Evolutionary conservation across 169 alveolate species (phyloP).

Genomic region (Plasmodium billcollinsi): DNA sequence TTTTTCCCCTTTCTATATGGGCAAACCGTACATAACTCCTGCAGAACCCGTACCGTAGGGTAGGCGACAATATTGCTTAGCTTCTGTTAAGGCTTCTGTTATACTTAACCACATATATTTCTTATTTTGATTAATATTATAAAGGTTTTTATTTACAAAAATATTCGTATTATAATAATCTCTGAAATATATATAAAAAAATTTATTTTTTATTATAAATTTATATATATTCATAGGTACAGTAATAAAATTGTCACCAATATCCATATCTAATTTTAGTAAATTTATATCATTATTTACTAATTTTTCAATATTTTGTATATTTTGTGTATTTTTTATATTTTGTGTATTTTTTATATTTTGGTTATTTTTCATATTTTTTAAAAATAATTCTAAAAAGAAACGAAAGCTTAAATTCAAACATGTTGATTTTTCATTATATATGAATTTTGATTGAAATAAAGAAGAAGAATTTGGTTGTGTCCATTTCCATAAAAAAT

Average conservation of each 20-base stretch:
- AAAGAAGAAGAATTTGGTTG: slow-evolving; percentile 80
- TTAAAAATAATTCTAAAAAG: slow-evolving; percentile 23
- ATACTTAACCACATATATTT: slow-evolving; percentile 75
- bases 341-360: neutral
- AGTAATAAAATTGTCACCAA: slow-evolving; percentile 57
- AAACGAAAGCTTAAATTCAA: slow-evolving; percentile 22
- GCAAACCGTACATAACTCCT: slow-evolving; percentile 80
- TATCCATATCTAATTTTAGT: slow-evolving; percentile 7
- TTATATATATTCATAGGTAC: slow-evolving; percentile 33
- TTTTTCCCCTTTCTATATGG: slow-evolving; percentile 43
- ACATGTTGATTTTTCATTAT: slow-evolving; percentile 14
- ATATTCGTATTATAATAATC: slow-evolving; percentile 17
- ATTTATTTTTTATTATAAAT: slow-evolving; percentile 40
- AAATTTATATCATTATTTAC: slow-evolving; percentile 2
- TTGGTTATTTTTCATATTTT: neutral
- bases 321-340: neutral
- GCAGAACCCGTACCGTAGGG: slow-evolving; percentile 82
- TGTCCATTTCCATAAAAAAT: slow-evolving; percentile 85
- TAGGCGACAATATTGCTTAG: slow-evolving; percentile 81
- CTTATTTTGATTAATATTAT: slow-evolving; percentile 45
- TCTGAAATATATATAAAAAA: slow-evolving; percentile 64
- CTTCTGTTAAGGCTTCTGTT: slow-evolving; percentile 81
- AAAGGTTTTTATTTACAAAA: slow-evolving; percentile 52
- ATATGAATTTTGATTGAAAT: slow-evolving; percentile 43
- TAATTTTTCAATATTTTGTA: slow-evolving; percentile 4